Percentiles rank a stretch among this genome's conserved stretches.
phyloP scores from a whole-genome alignment of 495 filamentous ascomycete genomes.

The Rostrohypoxylon terebratum region DNA sequence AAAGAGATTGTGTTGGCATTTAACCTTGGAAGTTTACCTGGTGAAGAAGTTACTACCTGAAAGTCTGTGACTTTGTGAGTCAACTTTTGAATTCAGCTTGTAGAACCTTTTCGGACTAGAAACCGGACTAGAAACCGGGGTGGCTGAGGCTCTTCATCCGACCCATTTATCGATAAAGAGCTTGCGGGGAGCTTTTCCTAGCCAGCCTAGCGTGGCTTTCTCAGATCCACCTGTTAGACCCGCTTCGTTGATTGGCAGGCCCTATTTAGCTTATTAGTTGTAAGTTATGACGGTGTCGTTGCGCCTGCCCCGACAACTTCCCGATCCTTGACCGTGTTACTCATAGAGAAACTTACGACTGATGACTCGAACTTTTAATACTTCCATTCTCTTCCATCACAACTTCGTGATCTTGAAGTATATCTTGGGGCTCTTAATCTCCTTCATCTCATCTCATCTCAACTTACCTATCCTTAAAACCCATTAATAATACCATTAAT shows the following conservation, averaged over 20 bases:
- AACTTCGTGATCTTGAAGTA: background rate
- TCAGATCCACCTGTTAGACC: background rate
- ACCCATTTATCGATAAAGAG: background rate
- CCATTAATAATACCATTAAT: background rate
- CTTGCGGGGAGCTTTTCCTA: background rate
- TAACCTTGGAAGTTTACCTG: background rate
- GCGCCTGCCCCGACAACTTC: slow-evolving; percentile 9
- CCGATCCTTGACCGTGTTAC: slow-evolving; percentile 11
- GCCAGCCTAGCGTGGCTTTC: background rate
- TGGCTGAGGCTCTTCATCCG: slow-evolving; percentile 7
- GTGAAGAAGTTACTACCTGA: too few species aligned
- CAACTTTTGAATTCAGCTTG: background rate
- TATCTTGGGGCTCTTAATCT: background rate
- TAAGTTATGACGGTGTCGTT: background rate
- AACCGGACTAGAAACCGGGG: background rate
- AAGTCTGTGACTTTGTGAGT: background rate
- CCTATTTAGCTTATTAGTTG: too few species aligned
- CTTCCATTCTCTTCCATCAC: background rate
- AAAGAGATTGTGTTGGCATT: background rate
- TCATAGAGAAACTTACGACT: slow-evolving; percentile 7
- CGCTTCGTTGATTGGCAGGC: background rate
- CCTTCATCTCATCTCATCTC: background rate
- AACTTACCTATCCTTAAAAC: background rate
- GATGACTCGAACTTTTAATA: slow-evolving; percentile 13
- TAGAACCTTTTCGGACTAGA: background rate